phyloP scores from a whole-genome alignment of 1,284 basidiomycete genomes.

The Acaromyces ingoldii region DNA sequence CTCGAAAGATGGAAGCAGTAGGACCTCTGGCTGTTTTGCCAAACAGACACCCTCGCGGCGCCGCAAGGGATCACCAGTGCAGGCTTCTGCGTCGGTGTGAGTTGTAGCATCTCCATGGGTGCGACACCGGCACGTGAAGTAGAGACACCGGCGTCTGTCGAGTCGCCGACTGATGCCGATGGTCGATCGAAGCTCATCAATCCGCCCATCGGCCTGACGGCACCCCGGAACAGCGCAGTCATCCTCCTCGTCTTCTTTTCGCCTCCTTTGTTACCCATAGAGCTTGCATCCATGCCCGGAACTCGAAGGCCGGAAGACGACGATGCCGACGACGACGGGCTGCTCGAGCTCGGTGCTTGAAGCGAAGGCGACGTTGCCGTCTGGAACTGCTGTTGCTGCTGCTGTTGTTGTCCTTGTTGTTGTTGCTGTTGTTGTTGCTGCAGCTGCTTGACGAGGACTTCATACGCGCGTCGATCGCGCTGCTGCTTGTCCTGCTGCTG shows the following conservation, averaged over 20 bases:
- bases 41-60: conserved; percentile 34
- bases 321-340: background rate
- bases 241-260: conserved; percentile 34
- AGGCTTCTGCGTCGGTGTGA: conserved; percentile 34
- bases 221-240: conserved; percentile 46
- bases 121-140: too few species aligned
- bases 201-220: conserved; percentile 27
- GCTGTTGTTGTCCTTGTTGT: background rate
- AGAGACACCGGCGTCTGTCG: conserved; percentile 8
- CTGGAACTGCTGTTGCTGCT: background rate
- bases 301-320: background rate
- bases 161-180: conserved; percentile 21
- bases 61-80: conserved; percentile 27
- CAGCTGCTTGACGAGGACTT: conserved; percentile 6
- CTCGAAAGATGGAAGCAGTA: conserved; percentile 42
- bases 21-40: conserved; percentile 42
- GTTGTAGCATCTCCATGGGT: conserved; percentile 30
- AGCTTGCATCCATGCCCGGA: background rate
- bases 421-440: background rate
- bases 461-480: conserved; percentile 29
- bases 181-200: conserved; percentile 17
- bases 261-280: conserved; percentile 2
- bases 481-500: conserved; percentile 40
- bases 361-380: too few species aligned
- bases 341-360: background rate